Evolutionary conservation across 805 yeast genomes (phyloP).

Genomic region (Hanseniaspora lachancei): DNA sequence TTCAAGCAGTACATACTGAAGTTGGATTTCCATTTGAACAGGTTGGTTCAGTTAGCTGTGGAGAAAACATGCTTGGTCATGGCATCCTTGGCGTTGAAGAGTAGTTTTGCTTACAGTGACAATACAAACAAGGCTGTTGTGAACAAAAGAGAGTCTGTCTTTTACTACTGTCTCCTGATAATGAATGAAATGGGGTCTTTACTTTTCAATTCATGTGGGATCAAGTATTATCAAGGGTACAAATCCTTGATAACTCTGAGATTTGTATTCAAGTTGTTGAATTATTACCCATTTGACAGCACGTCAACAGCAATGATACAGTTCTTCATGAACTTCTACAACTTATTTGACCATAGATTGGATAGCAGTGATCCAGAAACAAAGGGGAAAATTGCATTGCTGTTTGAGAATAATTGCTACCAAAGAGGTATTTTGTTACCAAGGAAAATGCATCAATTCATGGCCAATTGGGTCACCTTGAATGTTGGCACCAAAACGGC

Average conservation of each 20-base stretch:
- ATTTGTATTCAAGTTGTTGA: constrained; percentile 10
- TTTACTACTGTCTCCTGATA: not conserved
- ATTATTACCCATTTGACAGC: constrained; percentile 11
- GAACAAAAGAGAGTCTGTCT: not conserved
- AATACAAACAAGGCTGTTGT: not conserved
- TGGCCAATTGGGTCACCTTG: constrained; percentile 1
- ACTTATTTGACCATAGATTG: not conserved
- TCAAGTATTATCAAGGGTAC: constrained; percentile 13
- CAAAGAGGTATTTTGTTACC: constrained; percentile 3
- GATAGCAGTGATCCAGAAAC: not conserved
- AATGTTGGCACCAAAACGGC: not conserved
- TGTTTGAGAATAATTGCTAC: constrained; percentile 1
- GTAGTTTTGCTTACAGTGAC: not conserved
- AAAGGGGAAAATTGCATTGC: not conserved
- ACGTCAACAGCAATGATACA: constrained; percentile 13
- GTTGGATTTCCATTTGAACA: constrained; percentile 11
- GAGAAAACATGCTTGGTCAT: constrained; percentile 9
- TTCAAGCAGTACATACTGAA: constrained; percentile 5
- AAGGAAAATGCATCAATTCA: not conserved
- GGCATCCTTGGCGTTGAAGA: constrained; percentile 4
- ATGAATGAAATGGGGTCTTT: constrained; percentile 14
- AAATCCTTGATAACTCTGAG: constrained; percentile 11
- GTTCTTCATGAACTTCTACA: constrained; percentile 11
- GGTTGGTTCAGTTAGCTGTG: constrained; percentile 10
- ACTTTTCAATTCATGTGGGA: constrained; percentile 12